A percentile compares a stretch with the other conserved stretches of the same genome.
Evolutionary conservation across 176 grass and related monocot species (phyloP).

Genomic region (Aegilops bicornis): DNA sequence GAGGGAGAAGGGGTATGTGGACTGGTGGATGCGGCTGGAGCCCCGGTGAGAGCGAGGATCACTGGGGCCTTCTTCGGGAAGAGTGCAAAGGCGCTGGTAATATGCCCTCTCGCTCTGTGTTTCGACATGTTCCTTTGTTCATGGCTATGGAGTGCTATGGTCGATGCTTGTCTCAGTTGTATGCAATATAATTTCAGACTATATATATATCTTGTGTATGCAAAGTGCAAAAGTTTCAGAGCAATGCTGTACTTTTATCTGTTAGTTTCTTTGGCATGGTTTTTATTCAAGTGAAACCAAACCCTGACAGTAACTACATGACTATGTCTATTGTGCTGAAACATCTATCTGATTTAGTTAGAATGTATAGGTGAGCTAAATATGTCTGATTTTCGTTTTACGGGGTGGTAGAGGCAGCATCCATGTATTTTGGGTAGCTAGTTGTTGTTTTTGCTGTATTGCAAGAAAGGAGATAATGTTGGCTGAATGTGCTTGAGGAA

Average conservation of each 20-base stretch:
- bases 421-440: constrained; percentile 3
- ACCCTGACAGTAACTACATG: background rate
- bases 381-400: background rate
- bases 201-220: background rate
- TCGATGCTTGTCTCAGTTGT: constrained; percentile 5
- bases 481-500: background rate
- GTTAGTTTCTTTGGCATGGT: constrained; percentile 2
- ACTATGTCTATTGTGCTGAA: background rate
- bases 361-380: background rate
- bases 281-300: background rate
- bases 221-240: background rate
- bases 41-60: constrained; percentile 57
- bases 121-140: background rate
- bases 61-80: constrained; percentile 69
- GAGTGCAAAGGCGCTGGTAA: constrained; percentile 66
- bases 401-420: background rate
- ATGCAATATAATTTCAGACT: constrained; percentile 9
- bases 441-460: background rate
- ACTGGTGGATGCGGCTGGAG: constrained; percentile 90
- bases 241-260: background rate
- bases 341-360: constrained; percentile 14
- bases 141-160: constrained; percentile 8
- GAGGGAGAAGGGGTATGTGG: constrained; percentile 93
- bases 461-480: background rate
- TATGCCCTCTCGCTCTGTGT: constrained; percentile 23